A percentile compares a stretch with the other conserved stretches of the same genome.
These are phyloP conservation scores for Aspergillus sclerotiicarbonarius DNA, from an alignment of 495 filamentous ascomycete species.

Conservation along the genomic window DNA sequence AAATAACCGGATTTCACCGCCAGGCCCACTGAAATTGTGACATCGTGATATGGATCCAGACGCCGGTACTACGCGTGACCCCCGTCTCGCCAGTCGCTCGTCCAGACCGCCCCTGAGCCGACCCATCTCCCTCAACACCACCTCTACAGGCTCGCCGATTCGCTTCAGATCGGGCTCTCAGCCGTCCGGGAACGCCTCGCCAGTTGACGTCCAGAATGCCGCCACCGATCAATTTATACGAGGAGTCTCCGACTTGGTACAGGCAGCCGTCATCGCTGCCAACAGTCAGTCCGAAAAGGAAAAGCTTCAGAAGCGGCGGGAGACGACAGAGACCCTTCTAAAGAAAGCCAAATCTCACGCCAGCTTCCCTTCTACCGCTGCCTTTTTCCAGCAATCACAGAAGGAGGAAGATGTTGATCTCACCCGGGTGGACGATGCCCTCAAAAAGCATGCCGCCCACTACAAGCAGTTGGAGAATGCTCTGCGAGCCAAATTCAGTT, in stretches of 20 bases:
- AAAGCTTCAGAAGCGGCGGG: slow-evolving; percentile 21
- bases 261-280: slow-evolving; percentile 14
- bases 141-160: not conserved
- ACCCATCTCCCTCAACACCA: slow-evolving; percentile 1
- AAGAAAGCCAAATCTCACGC: slow-evolving; percentile 21
- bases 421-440: slow-evolving; percentile 14
- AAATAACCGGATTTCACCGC: not conserved
- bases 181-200: not conserved
- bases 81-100: slow-evolving; percentile 7
- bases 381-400: slow-evolving; percentile 17
- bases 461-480: slow-evolving; percentile 14
- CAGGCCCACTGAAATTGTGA: not conserved
- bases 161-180: not conserved
- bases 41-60: slow-evolving; percentile 10
- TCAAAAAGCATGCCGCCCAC: slow-evolving; percentile 12
- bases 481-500: slow-evolving; percentile 7
- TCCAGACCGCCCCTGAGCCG: not conserved
- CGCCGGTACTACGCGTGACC: slow-evolving; percentile 11
- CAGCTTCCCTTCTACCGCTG: slow-evolving; percentile 22
- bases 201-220: not conserved
- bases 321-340: slow-evolving; percentile 14
- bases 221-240: slow-evolving; percentile 15
- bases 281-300: slow-evolving; percentile 21
- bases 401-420: slow-evolving; percentile 20
- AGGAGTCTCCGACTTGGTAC: slow-evolving; percentile 21